phyloP scores from a whole-genome alignment of 2,329 filamentous ascomycete species.

The Lasiodiplodia citricola region DNA sequence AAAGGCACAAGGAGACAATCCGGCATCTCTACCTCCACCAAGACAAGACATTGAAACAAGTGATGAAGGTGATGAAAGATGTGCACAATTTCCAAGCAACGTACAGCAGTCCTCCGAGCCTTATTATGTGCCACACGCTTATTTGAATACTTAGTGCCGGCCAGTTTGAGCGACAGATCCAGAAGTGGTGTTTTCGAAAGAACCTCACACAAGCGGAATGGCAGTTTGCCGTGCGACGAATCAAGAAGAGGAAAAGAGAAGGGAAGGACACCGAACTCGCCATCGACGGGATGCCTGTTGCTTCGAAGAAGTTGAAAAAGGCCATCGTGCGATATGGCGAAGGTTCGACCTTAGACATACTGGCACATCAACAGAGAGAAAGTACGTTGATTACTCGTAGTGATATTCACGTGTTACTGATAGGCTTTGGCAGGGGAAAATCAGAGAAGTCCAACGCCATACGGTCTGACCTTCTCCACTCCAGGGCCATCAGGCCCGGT shows the following conservation, averaged over 20 bases:
- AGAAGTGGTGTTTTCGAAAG: constrained; percentile 36
- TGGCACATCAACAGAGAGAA: neutral
- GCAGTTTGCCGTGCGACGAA: constrained; percentile 30
- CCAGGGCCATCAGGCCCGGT: no score
- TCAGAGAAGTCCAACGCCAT: neutral
- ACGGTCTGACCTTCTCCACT: neutral
- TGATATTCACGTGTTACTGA: no score
- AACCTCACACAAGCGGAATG: constrained; percentile 32
- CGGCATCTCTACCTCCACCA: constrained; percentile 17
- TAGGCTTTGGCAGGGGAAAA: neutral
- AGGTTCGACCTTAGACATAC: neutral
- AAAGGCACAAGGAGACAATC: constrained; percentile 35
- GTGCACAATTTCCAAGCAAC: constrained; percentile 19
- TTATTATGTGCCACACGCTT: neutral
- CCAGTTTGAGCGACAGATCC: constrained; percentile 35
- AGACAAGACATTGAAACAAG: constrained; percentile 5
- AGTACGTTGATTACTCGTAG: neutral
- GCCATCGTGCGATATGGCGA: neutral
- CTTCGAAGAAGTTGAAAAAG: neutral
- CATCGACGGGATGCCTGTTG: neutral
- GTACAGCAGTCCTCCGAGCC: neutral
- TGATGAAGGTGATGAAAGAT: constrained; percentile 5
- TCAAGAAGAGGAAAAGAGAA: constrained; percentile 30
- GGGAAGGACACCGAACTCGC: constrained; percentile 29
- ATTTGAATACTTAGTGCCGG: constrained; percentile 27